phyloP scores from a whole-genome alignment of 208 protist genomes.

The Borovskyia barvae region DNA sequence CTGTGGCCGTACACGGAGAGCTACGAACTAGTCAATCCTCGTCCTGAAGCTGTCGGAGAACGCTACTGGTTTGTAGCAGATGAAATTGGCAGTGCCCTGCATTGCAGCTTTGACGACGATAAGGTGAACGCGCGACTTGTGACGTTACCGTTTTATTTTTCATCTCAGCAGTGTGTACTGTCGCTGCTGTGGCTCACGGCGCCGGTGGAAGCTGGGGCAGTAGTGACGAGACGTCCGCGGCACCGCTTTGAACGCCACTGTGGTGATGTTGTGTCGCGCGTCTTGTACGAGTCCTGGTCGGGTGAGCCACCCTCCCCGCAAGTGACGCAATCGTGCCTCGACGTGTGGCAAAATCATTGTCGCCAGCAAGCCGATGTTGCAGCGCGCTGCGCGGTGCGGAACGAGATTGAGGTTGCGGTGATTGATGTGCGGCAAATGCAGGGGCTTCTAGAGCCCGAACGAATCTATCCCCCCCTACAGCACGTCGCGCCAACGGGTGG shows the following conservation, averaged over 20 bases:
- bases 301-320: slow-evolving; percentile 12
- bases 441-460: too few relatives aligned
- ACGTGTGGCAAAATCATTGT: slow-evolving; percentile 18
- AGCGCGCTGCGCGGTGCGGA: slow-evolving; percentile 7
- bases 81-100: slow-evolving; percentile 55
- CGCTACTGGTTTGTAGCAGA: slow-evolving; percentile 48
- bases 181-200: slow-evolving; percentile 53
- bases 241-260: slow-evolving; percentile 26
- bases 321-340: slow-evolving; percentile 23
- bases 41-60: slow-evolving; percentile 12
- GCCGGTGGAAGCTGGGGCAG: slow-evolving; percentile 34
- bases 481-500: too few relatives aligned
- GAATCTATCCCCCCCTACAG: too few relatives aligned
- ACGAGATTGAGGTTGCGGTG: background rate
- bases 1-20: slow-evolving; percentile 41
- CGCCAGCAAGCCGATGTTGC: slow-evolving; percentile 24
- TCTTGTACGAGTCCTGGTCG: slow-evolving; percentile 27
- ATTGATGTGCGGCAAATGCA: too few relatives aligned
- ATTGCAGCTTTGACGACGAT: slow-evolving; percentile 14
- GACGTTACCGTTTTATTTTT: slow-evolving; percentile 47
- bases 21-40: slow-evolving; percentile 24
- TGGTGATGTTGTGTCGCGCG: slow-evolving; percentile 18
- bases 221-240: slow-evolving; percentile 18
- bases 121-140: slow-evolving; percentile 41
- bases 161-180: slow-evolving; percentile 35